Evolutionary conservation across 2,329 filamentous ascomycete genomes (phyloP), one percentile per base, ranked within the genome.

Genomic region (Colletotrichum chlorophyti): DNA sequence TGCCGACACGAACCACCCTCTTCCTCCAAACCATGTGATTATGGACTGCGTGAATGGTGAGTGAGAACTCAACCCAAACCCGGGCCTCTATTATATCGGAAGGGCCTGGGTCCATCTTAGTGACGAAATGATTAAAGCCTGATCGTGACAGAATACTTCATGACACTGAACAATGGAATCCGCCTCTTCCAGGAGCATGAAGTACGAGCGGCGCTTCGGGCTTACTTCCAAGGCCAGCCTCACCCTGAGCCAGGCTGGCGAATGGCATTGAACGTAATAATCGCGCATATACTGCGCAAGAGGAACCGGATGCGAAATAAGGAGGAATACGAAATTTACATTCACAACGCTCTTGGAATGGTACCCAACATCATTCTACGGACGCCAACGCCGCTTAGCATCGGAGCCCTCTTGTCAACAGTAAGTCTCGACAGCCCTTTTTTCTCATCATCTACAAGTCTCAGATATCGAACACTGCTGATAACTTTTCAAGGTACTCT

Each of bases 31-130:
- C 21, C 55, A 55, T 42, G 51, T 59, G 9, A 59, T 59, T 12
- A 49, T 59, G 51, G 55, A 59, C 21, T 59, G 51, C 9, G 37
- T 59, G 12, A 55, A 59, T 11, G 55, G 55, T 59, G 26, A 45
- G 24, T n/a, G n/a, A n/a, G n/a, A n/a, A n/a, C n/a, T n/a, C n/a
- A n/a, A n/a, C n/a, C n/a, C n/a, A n/a, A n/a, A n/a, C n/a, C n/a
- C n/a, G n/a, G n/a, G n/a, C n/a, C n/a, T n/a, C n/a, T n/a, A n/a
- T n/a, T n/a, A n/a, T n/a, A n/a, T n/a, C n/a, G n/a, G n/a, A n/a
- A n/a, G n/a, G n/a, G n/a, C n/a, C n/a, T n/a, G n/a, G n/a, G n/a
- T n/a, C n/a, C n/a, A n/a, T n/a, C n/a, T n/a, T n/a, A n/a, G n/a
- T n/a, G n/a, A n/a, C n/a, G n/a, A n/a, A n/a, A n/a, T n/a, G n/a